Base-by-base conservation (phyloP, 345 rosid genomes). In the Xanthoceras sorbifolium region DNA sequence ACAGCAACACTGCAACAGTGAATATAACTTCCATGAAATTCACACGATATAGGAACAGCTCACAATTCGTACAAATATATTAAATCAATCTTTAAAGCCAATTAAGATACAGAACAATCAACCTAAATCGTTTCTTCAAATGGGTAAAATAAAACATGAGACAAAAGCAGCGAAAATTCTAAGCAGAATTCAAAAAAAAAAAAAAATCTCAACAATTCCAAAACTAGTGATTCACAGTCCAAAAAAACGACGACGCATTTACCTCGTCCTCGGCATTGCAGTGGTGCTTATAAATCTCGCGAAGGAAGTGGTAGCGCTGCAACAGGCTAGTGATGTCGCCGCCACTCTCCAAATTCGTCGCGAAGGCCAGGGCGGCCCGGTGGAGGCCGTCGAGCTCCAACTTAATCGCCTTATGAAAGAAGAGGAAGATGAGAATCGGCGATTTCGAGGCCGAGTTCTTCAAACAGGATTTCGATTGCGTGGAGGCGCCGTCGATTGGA, bases 231-330 rank as follows among this genome's bases (percentile, higher is more conserved):
- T 15, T 2, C n/a, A 29, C 1, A 36, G n/a, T 10, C 17, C n/a
- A n/a, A n/a, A 52, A 23, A 42, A 75, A 60, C 9, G 68, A 77
- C 78, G 42, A 70, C 67, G 29, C 4, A 55, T 69, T n/a, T 60
- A 90, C 94, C 92, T 86, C 92, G 67, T 90, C 94, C 77, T 90
- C 94, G 28, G 92, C 94, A 83, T 84, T 85, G 87, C 91, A 90
- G 84, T 90, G 94, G 77, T 90, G 89, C 85, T 83, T 89, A 50
- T 90, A 90, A 67, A 90, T 90, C 23, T 84, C 46, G 46, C 92
- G 87, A 40, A 90, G 76, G 60, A 90, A 86, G 67, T 81, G 89
- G 72, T 80, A 90, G 55, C 85, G 76, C 74, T 87, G 77, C 62
- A 87, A 57, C 83, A 90, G 83, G 22, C 86, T 86, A 74, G 70